These are phyloP conservation scores for Sarcocystis neurona DNA, from an alignment of 169 alveolate genomes.

Conservation along the genomic window DNA sequence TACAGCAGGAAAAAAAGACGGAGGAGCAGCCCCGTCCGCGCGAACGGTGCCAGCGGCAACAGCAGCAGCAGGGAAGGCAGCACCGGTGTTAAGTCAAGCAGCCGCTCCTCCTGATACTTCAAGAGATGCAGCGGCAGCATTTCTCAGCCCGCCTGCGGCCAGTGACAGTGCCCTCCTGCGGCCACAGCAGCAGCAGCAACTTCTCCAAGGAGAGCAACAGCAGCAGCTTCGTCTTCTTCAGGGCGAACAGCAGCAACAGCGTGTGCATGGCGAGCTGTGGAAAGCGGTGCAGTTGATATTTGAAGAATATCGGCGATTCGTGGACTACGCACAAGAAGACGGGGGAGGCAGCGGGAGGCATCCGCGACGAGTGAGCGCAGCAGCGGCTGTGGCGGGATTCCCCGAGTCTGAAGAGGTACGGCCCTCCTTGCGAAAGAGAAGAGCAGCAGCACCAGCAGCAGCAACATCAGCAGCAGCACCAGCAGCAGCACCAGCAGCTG, in stretches of 20 bases:
- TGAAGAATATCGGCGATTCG: neutral
- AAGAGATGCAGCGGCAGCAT: too few relatives aligned
- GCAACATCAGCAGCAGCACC: neutral
- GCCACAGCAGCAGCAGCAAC: too few relatives aligned
- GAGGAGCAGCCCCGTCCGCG: too few relatives aligned
- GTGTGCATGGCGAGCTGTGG: neutral
- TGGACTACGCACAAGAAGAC: neutral
- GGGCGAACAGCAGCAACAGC: neutral
- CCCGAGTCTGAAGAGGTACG: neutral
- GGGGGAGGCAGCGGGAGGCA: neutral
- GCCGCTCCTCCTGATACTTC: too few relatives aligned
- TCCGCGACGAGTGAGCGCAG: conserved; percentile 3
- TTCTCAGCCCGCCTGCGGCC: too few relatives aligned
- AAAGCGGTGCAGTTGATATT: neutral
- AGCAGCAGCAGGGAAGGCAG: too few relatives aligned
- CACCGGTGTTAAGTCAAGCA: too few relatives aligned
- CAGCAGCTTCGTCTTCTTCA: neutral
- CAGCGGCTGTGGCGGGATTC: conserved; percentile 15
- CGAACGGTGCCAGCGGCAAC: too few relatives aligned
- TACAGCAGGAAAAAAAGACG: too few relatives aligned
- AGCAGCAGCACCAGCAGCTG: neutral
- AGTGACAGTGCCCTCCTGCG: too few relatives aligned
- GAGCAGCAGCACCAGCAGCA: neutral
- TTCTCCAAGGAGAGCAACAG: neutral
- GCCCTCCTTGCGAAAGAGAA: neutral